phyloP scores from a whole-genome alignment of 1,139 yeast genomes.

The Yamadazyma siamensis region DNA sequence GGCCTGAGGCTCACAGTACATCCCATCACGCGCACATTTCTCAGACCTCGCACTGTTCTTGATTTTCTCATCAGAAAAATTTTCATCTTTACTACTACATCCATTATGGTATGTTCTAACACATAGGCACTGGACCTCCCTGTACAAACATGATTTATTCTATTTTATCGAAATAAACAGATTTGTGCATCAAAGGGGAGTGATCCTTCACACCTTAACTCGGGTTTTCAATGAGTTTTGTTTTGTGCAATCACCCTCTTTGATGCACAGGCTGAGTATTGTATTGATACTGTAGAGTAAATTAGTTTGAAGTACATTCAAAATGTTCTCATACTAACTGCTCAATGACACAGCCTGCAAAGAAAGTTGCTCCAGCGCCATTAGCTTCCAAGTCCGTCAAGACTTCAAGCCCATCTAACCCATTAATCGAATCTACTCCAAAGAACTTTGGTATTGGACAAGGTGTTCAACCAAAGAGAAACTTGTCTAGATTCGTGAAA shows the following conservation, averaged over 20 bases:
- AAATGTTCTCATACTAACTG: constrained; percentile 12
- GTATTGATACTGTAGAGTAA: constrained; percentile 18
- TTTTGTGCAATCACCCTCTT: constrained; percentile 14
- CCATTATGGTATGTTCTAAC: constrained; percentile 11
- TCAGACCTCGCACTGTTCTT: too few relatives aligned
- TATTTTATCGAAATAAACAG: constrained; percentile 7
- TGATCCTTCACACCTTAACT: constrained; percentile 6
- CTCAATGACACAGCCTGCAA: constrained; percentile 73
- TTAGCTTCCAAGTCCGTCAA: constrained; percentile 38
- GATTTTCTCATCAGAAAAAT: too few relatives aligned
- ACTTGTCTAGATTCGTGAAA: constrained; percentile 93
- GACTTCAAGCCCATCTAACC: constrained; percentile 27
- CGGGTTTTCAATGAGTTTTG: constrained; percentile 1
- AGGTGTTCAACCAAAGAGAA: constrained; percentile 90
- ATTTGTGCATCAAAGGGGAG: constrained; percentile 13
- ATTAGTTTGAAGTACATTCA: constrained; percentile 5
- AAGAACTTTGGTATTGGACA: constrained; percentile 97
- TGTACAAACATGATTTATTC: constrained; percentile 5
- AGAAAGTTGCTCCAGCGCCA: constrained; percentile 83
- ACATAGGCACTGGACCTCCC: constrained; percentile 14
- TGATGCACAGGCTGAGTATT: constrained; percentile 20
- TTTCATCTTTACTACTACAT: background rate
- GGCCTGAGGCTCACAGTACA: too few relatives aligned
- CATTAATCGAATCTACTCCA: constrained; percentile 70
- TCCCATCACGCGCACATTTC: too few relatives aligned